phyloP scores from a whole-genome alignment of 176 grass and related monocot genomes.

The Saccharum officinarum region DNA sequence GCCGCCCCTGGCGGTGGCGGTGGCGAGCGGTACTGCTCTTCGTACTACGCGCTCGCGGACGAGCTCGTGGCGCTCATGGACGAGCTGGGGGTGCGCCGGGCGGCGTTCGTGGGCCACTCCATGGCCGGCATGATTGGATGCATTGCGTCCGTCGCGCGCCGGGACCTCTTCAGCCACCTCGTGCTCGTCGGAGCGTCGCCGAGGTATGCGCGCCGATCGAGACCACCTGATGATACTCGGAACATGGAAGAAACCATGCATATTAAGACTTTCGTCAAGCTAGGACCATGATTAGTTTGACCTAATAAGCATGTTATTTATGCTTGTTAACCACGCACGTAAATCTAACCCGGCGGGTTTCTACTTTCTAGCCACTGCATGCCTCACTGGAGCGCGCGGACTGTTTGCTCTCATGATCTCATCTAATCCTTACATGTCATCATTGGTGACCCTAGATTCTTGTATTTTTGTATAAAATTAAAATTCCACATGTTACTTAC shows the following conservation, averaged over 20 bases:
- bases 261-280: neutral
- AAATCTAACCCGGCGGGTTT: neutral
- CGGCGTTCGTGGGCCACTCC: constrained; percentile 71
- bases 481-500: too few relatives aligned
- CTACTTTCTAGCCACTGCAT: neutral
- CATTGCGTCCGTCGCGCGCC: constrained; percentile 67
- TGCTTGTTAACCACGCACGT: neutral
- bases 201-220: constrained; percentile 20
- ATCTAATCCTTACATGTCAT: neutral
- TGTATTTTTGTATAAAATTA: neutral
- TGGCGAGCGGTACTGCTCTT: constrained; percentile 32
- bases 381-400: neutral
- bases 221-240: neutral
- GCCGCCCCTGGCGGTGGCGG: neutral
- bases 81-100: constrained; percentile 16
- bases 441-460: neutral
- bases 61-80: constrained; percentile 63
- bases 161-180: constrained; percentile 68
- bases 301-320: neutral
- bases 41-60: constrained; percentile 55
- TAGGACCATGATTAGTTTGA: neutral
- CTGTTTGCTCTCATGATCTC: neutral
- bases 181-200: constrained; percentile 76
- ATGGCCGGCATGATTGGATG: constrained; percentile 91
- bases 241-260: neutral